Evolutionary conservation across 257 asterid species (phyloP).

Genomic region (Capsicum rhomboideum): DNA sequence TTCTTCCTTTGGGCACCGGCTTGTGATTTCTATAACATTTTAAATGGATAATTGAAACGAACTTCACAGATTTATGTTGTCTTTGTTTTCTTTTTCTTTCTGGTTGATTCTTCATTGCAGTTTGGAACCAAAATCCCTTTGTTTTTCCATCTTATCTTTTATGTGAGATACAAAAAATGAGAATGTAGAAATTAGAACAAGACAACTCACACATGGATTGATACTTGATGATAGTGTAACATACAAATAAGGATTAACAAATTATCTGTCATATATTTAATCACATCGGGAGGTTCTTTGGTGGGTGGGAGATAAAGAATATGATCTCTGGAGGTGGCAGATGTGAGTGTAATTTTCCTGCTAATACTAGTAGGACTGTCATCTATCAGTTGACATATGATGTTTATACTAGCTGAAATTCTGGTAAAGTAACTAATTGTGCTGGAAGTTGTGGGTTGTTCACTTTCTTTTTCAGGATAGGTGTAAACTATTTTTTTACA

Average conservation of each 20-base stretch:
- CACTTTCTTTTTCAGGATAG: background rate
- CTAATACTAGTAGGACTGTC: background rate
- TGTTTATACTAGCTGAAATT: background rate
- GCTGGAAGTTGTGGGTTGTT: background rate
- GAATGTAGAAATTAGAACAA: background rate
- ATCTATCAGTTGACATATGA: background rate
- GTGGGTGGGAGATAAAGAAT: background rate
- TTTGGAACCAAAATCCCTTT: background rate
- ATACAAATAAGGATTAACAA: background rate
- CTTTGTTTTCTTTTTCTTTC: background rate
- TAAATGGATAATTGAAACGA: background rate
- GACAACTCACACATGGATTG: background rate
- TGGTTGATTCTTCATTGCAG: background rate
- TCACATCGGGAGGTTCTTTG: background rate
- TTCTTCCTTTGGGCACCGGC: slow-evolving; percentile 8
- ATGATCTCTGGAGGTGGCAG: background rate
- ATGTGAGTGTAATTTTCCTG: background rate
- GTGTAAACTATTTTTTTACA: background rate
- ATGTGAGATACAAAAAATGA: background rate
- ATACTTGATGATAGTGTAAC: background rate
- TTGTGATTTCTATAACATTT: background rate
- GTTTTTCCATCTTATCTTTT: background rate
- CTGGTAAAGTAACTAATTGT: background rate
- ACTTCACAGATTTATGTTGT: background rate
- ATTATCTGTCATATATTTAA: background rate